phyloP scores from a whole-genome alignment of 257 asterid genomes.

The Nicotiana noctiflora region DNA sequence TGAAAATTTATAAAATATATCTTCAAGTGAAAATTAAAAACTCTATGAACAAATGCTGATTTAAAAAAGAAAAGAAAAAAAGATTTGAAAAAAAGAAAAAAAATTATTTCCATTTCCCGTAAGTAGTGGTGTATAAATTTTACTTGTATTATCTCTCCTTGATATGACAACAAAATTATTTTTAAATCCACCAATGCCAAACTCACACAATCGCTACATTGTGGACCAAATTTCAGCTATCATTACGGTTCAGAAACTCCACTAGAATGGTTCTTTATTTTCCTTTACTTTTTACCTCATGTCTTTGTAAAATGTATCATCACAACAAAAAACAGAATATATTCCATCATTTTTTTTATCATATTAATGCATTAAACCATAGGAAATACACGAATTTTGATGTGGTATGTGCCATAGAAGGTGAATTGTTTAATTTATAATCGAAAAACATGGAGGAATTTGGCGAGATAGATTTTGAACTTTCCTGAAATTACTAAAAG shows the following conservation, averaged over 20 bases:
- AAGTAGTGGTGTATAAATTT: neutral
- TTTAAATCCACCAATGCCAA: neutral
- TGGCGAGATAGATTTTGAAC: neutral
- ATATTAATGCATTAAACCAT: neutral
- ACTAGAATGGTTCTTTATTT: neutral
- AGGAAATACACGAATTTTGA: neutral
- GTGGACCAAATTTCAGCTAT: neutral
- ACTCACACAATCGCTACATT: neutral
- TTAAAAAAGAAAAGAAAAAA: too few relatives aligned
- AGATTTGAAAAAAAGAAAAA: too few relatives aligned
- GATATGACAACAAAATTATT: neutral
- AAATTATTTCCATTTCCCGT: too few relatives aligned
- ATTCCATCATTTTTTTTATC: neutral
- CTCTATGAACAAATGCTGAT: too few relatives aligned
- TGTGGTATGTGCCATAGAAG: neutral
- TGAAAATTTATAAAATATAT: too few relatives aligned
- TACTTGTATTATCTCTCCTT: neutral
- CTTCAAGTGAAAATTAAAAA: too few relatives aligned
- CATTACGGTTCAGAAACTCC: neutral
- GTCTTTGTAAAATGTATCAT: neutral
- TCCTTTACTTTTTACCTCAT: neutral
- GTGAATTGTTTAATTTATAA: neutral
- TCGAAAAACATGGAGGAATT: neutral
- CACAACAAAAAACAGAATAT: neutral
- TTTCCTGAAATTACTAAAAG: neutral